These are phyloP conservation scores for Alternaria alternata DNA, from an alignment of 2,329 filamentous ascomycete species.

Conservation along the genomic window DNA sequence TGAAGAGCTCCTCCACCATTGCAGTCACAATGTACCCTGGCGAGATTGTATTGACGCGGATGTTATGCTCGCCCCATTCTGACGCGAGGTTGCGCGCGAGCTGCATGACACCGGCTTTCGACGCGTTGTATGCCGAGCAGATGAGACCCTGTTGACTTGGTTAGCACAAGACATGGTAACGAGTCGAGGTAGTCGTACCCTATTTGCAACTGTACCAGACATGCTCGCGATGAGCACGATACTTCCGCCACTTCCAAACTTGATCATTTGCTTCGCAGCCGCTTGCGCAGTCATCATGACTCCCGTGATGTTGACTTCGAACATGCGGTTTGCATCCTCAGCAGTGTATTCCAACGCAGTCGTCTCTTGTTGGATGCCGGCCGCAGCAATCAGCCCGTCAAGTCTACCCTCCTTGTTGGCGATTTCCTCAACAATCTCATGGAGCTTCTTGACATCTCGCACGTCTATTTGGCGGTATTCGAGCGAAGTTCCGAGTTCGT, in stretches of 20 bases:
- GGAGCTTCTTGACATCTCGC: conserved; percentile 72
- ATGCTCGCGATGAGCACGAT: conserved; percentile 71
- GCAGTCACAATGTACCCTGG: conserved; percentile 82
- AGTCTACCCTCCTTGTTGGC: conserved; percentile 74
- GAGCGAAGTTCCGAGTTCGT: conserved; percentile 72
- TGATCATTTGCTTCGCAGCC: conserved; percentile 70
- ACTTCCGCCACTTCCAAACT: conserved; percentile 66
- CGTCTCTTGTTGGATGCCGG: conserved; percentile 83
- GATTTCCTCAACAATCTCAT: conserved; percentile 73
- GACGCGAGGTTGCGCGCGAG: conserved; percentile 73
- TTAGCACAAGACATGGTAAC: conserved; percentile 19
- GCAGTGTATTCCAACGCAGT: conserved; percentile 79
- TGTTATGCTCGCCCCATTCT: conserved; percentile 76
- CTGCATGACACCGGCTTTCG: conserved; percentile 77
- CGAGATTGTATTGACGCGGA: conserved; percentile 82
- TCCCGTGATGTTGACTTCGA: conserved; percentile 68
- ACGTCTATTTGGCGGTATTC: conserved; percentile 84
- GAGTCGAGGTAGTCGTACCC: conserved; percentile 58
- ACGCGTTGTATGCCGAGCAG: conserved; percentile 77
- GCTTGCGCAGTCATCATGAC: conserved; percentile 71
- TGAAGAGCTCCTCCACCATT: conserved; percentile 84
- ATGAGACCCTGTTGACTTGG: conserved; percentile 62
- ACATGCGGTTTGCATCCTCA: conserved; percentile 69
- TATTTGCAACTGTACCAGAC: conserved; percentile 68
- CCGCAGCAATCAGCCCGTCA: conserved; percentile 79